These are phyloP conservation scores for Emericellopsis cladophorae DNA, from an alignment of 2,329 filamentous ascomycete genomes.

Conservation along the genomic window DNA sequence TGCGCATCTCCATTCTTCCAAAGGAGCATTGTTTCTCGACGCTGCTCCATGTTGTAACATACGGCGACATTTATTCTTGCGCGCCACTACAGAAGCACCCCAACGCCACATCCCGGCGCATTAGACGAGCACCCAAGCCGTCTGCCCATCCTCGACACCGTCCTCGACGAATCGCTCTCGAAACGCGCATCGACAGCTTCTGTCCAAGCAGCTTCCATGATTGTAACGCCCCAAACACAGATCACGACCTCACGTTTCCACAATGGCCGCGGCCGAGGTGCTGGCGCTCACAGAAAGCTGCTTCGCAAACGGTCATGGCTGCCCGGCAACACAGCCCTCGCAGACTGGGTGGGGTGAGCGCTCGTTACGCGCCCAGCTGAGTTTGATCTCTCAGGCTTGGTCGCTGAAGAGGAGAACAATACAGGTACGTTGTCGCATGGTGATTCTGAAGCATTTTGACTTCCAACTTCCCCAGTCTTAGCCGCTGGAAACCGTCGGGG, in stretches of 20 bases:
- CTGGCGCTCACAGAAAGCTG: slow-evolving; percentile 27
- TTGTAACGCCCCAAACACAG: slow-evolving; percentile 27
- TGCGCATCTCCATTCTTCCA: not conserved
- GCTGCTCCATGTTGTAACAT: not conserved
- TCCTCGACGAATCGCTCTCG: not conserved
- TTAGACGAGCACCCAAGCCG: not conserved
- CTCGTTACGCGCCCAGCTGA: slow-evolving; percentile 12
- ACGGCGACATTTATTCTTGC: not conserved
- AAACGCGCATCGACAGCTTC: not conserved
- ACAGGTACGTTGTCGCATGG: slow-evolving; percentile 6
- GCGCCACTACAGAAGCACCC: not conserved
- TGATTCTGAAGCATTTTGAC: slow-evolving; percentile 1
- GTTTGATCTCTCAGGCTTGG: slow-evolving; percentile 21
- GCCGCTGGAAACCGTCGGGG: not conserved
- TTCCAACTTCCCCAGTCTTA: not conserved
- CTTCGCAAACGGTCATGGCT: slow-evolving; percentile 26
- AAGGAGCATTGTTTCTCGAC: not conserved
- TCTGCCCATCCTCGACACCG: not conserved
- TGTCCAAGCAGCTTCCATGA: slow-evolving; percentile 34
- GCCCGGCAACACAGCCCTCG: slow-evolving; percentile 17
- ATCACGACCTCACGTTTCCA: slow-evolving; percentile 32
- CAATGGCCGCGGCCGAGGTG: slow-evolving; percentile 41
- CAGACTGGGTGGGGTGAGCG: slow-evolving; percentile 12
- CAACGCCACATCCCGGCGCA: slow-evolving; percentile 2
- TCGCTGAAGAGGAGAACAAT: slow-evolving; percentile 9